A percentile compares a stretch with the other conserved stretches of the same genome.
Evolutionary conservation across 805 yeast genomes (phyloP).

Genomic region (Nadsonia fulvescens): DNA sequence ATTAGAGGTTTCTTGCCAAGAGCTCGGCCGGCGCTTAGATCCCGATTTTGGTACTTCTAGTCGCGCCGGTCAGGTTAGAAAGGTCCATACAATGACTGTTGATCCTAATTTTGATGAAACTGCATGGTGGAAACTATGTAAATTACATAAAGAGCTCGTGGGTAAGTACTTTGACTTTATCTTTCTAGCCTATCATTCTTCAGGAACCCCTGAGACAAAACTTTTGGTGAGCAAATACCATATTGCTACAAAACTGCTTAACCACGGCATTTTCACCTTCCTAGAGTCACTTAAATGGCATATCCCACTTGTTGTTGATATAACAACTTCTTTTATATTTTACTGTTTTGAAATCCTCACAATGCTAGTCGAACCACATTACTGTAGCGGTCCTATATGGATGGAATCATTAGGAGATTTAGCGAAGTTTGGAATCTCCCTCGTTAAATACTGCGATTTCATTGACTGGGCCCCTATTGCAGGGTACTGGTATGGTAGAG

Average conservation of each 20-base stretch:
- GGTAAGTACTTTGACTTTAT: constrained; percentile 12
- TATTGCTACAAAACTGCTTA: constrained; percentile 13
- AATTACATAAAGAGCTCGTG: constrained; percentile 7
- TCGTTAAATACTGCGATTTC: constrained; percentile 58
- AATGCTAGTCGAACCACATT: constrained; percentile 12
- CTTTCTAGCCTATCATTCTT: constrained; percentile 12
- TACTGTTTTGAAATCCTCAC: constrained; percentile 11
- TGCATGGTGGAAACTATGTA: background rate
- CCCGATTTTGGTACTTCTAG: background rate
- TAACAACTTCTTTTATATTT: constrained; percentile 10
- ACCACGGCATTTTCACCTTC: constrained; percentile 13
- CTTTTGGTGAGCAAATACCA: constrained; percentile 11
- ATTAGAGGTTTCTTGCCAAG: too few relatives aligned
- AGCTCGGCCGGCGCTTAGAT: too few relatives aligned
- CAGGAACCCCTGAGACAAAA: constrained; percentile 8
- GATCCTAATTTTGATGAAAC: background rate
- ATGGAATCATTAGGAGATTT: constrained; percentile 72
- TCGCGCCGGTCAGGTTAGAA: constrained; percentile 1
- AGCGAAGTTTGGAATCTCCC: constrained; percentile 74
- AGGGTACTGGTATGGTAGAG: constrained; percentile 64
- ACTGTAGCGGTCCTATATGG: constrained; percentile 30
- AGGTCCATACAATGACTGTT: background rate
- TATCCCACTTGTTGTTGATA: constrained; percentile 9
- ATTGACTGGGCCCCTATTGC: constrained; percentile 78
- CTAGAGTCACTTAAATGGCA: constrained; percentile 10